phyloP scores from a whole-genome alignment of 768 basidiomycete genomes.

The Lepiota venenata region DNA sequence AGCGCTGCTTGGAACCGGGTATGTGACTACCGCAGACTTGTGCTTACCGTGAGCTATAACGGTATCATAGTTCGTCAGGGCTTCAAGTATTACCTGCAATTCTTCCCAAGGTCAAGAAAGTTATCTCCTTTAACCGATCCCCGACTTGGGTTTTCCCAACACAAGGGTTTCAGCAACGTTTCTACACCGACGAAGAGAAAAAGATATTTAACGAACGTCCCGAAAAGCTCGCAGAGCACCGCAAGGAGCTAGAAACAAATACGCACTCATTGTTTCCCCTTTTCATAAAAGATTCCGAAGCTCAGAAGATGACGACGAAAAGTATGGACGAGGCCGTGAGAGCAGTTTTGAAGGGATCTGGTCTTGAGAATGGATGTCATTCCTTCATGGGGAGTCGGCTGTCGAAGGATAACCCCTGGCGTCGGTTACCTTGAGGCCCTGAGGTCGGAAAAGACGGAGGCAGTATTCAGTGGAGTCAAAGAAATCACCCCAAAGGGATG shows the following conservation, averaged over 20 bases:
- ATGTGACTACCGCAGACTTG: background rate
- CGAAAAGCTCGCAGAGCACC: conserved; percentile 33
- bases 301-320: conserved; percentile 23
- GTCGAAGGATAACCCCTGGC: conserved; percentile 28
- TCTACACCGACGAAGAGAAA: conserved; percentile 35
- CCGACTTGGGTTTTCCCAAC: conserved; percentile 25
- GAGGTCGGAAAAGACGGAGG: conserved; percentile 21
- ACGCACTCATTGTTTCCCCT: conserved; percentile 28
- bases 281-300: conserved; percentile 23
- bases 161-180: conserved; percentile 19
- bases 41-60: background rate
- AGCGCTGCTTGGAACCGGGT: conserved; percentile 32
- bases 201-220: conserved; percentile 31
- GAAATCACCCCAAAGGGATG: conserved; percentile 25
- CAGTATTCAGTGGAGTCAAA: conserved; percentile 24
- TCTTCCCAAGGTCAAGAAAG: conserved; percentile 27
- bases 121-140: conserved; percentile 26
- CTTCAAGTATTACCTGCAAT: conserved; percentile 28
- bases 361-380: conserved; percentile 36
- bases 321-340: conserved; percentile 32
- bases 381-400: conserved; percentile 27
- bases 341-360: conserved; percentile 33
- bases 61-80: conserved; percentile 20
- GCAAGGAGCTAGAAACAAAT: conserved; percentile 32
- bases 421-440: conserved; percentile 28